Percentiles rank a stretch among this genome's conserved stretches.
Evolutionary conservation across 2,329 filamentous ascomycete species (phyloP).

Genomic region (Botrytis hyacinthi): DNA sequence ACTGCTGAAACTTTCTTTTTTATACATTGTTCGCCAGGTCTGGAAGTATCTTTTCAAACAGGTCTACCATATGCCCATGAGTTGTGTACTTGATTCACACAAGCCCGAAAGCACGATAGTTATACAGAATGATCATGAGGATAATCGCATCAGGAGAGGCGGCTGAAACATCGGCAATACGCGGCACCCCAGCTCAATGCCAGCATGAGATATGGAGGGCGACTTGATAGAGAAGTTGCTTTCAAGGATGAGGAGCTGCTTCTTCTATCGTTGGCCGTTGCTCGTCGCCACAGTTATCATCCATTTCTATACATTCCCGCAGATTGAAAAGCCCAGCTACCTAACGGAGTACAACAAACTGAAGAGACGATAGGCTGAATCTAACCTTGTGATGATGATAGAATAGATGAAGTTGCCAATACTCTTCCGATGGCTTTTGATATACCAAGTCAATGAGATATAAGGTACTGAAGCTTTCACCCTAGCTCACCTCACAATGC

Average conservation of each 20-base stretch:
- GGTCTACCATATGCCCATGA: background rate
- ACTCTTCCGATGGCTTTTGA: background rate
- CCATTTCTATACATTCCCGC: background rate
- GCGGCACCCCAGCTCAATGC: background rate
- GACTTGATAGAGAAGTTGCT: background rate
- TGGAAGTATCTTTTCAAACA: background rate
- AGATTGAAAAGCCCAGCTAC: background rate
- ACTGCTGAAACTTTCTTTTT: background rate
- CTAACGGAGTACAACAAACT: background rate
- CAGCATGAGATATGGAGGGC: background rate
- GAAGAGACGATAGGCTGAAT: background rate
- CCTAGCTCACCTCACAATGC: background rate
- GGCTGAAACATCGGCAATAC: slow-evolving; percentile 11
- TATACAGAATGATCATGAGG: slow-evolving; percentile 17
- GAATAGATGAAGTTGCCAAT: background rate
- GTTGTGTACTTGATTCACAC: background rate
- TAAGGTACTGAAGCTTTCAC: background rate
- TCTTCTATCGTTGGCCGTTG: background rate
- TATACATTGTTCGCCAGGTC: background rate
- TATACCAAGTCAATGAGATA: background rate
- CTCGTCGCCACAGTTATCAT: background rate
- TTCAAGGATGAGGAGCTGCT: background rate
- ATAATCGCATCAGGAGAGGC: background rate
- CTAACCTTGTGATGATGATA: background rate
- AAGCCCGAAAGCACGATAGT: background rate